Evolutionary conservation across 2,329 filamentous ascomycete species (phyloP).

Genomic region (Tolypocladium paradoxum): DNA sequence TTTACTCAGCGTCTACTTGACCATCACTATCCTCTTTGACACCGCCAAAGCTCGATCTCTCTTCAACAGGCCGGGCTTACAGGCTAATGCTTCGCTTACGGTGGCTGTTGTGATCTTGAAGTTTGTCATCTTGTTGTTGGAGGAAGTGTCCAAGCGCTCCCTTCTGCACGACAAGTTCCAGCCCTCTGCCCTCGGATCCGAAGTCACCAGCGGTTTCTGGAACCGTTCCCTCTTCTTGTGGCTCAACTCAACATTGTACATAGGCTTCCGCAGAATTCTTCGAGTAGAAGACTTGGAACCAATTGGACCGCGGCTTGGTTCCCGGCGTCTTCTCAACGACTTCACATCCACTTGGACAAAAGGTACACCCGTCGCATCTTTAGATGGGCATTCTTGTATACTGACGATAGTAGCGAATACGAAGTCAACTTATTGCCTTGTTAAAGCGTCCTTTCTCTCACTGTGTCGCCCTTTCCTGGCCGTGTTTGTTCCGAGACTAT

Average conservation of each 20-base stretch:
- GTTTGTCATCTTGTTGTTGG: slow-evolving; percentile 20
- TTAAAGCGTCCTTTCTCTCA: slow-evolving; percentile 4
- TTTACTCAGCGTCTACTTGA: slow-evolving; percentile 27
- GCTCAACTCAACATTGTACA: slow-evolving; percentile 14
- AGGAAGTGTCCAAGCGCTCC: slow-evolving; percentile 15
- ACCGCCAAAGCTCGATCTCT: slow-evolving; percentile 22
- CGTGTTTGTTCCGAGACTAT: slow-evolving; percentile 18
- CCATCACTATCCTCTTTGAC: slow-evolving; percentile 29
- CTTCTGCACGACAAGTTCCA: not conserved
- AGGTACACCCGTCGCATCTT: not conserved
- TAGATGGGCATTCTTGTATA: not conserved
- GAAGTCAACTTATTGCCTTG: slow-evolving; percentile 1
- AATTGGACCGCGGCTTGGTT: slow-evolving; percentile 7
- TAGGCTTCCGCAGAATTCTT: slow-evolving; percentile 20
- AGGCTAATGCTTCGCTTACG: slow-evolving; percentile 16
- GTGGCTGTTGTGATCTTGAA: slow-evolving; percentile 20
- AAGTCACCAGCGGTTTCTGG: slow-evolving; percentile 14
- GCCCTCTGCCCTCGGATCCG: not conserved
- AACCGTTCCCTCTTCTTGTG: slow-evolving; percentile 16
- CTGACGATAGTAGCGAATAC: not conserved
- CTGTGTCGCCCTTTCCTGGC: slow-evolving; percentile 6
- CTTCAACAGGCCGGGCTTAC: slow-evolving; percentile 2
- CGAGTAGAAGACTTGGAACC: slow-evolving; percentile 18
- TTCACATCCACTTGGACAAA: not conserved
- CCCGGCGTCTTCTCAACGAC: not conserved